Evolutionary conservation across 371 early-diverging fungal genomes (phyloP), one percentile per base, ranked within the genome.

Genomic region (Mortierella sp.): DNA sequence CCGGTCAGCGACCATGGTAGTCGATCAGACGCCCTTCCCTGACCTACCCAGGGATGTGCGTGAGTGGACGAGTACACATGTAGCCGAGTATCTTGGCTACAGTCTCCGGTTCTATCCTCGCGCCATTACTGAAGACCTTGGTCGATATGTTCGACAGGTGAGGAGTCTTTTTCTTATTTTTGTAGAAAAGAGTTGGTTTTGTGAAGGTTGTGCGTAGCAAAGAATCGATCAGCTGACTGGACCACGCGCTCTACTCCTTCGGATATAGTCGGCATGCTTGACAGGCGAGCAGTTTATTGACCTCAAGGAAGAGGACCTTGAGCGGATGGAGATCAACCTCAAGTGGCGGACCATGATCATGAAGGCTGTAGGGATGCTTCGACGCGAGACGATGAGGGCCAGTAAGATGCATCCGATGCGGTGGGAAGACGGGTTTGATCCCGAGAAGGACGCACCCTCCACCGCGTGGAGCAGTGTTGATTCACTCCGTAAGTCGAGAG

Each of bases 291-390:
- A 77, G 62, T 77, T 77, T 55, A 60, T 77, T 46, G 72, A 77
- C 57, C 61, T 77, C 4, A 30, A 45, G 16, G 72, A 77, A 30
- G 77, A 77, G 37, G 77, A 77, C 51, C 58, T 77, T 70, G 75
- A 65, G 46, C 60, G 77, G n/a, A 77, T 77, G 77, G 60, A 68
- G 59, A 77, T 77, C 68, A 77, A 77, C 57, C 69, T 64, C 21
- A 77, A 77, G 62, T 77, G 77, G 77, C 58, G 77, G 29, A 51
- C 64, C n/a, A 71, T 77, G 72, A 77, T 77, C 62, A 66, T 77
- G 67, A 72, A 77, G 66, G 77, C 72, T 26, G 77, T 77, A 11
- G 68, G 69, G 11, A 68, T 72, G 62, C 72, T 77, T 5, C 72
- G 77, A 25, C 72, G 77, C 23, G 72, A 77, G 66, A 77, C 77